Conservation (phyloP, 331 rosid genomes). For the Arachis monticola region DNA sequence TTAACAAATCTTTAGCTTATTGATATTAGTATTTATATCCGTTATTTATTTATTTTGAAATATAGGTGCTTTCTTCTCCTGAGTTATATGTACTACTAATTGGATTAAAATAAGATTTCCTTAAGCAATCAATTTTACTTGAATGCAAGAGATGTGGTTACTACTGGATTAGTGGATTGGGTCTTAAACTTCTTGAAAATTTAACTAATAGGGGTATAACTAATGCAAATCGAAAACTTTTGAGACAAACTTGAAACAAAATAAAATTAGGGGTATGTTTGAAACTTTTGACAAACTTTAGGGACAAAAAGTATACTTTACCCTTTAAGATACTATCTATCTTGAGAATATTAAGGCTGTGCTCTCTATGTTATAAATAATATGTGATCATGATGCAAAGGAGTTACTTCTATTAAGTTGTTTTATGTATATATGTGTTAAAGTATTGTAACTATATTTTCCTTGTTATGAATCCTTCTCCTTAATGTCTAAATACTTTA, state of each 20-base stretch:
- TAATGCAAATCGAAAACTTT: no score
- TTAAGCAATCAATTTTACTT: not conserved
- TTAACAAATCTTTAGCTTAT: not conserved
- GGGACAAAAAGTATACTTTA: no score
- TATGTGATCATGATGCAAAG: constrained; percentile 10
- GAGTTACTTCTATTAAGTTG: constrained; percentile 26
- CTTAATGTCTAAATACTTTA: constrained; percentile 44
- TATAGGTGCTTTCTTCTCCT: constrained; percentile 26
- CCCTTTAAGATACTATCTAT: not conserved
- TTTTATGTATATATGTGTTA: no score
- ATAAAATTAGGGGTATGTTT: no score
- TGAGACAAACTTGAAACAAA: no score
- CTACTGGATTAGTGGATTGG: no score
- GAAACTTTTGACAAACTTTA: no score
- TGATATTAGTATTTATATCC: constrained; percentile 25
- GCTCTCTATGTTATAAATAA: constrained; percentile 32
- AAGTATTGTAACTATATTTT: constrained; percentile 3
- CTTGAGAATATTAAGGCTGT: constrained; percentile 26
- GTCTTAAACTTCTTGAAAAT: no score
- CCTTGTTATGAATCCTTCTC: constrained; percentile 26
- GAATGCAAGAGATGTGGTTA: not conserved
- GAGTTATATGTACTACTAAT: constrained; percentile 1
- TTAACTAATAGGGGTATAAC: no score
- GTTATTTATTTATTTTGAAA: constrained; percentile 8
- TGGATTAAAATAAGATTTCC: constrained; percentile 26